phyloP scores from a whole-genome alignment of 306 rosid genomes.

The Spatholobus suberectus region DNA sequence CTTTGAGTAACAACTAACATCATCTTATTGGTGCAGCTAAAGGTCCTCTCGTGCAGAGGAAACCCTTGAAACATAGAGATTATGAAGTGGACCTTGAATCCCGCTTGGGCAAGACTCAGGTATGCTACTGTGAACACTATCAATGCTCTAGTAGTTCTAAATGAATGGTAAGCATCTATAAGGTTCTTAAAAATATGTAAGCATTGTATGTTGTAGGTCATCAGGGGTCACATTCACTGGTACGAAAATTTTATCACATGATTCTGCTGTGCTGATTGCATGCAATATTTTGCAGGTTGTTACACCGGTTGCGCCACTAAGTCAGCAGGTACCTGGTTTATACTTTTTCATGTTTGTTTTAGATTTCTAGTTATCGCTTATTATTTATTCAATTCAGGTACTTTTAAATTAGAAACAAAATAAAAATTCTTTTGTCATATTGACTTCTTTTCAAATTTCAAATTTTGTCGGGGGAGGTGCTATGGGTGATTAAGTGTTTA shows the following conservation, averaged over 20 bases:
- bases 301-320: constrained; percentile 96
- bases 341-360: constrained; percentile 1
- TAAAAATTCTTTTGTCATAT: background rate
- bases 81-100: constrained; percentile 97
- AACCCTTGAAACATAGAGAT: constrained; percentile 97
- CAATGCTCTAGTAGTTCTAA: background rate
- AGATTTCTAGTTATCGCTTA: background rate
- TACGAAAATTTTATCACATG: background rate
- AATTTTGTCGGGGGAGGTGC: constrained; percentile 17
- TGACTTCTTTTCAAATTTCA: background rate
- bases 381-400: background rate
- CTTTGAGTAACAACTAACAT: constrained; percentile 12
- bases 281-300: constrained; percentile 76
- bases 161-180: background rate
- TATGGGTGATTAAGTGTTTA: constrained; percentile 9
- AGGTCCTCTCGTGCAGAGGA: constrained; percentile 89
- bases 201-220: background rate
- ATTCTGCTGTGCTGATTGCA: constrained; percentile 3
- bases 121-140: constrained; percentile 18
- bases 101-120: constrained; percentile 97
- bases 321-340: constrained; percentile 83
- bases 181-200: background rate
- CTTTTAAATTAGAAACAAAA: background rate
- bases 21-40: constrained; percentile 57
- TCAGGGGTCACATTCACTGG: background rate